A percentile compares a stretch with the other conserved stretches of the same genome.
Evolutionary conservation across 192 early-diverging fungal species (phyloP).

Genomic region (Podila verticillata): DNA sequence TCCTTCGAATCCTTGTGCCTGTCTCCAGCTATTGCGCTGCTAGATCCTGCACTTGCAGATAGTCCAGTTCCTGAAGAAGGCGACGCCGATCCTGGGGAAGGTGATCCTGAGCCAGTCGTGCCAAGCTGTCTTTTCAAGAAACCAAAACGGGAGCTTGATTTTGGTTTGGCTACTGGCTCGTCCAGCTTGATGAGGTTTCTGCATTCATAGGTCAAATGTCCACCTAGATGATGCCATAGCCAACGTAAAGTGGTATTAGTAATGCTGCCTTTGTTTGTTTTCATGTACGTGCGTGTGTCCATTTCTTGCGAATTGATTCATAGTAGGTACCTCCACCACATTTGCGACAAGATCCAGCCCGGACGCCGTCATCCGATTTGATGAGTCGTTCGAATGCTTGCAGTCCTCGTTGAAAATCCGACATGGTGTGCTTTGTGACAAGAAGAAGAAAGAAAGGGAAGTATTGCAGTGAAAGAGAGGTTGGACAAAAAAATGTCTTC

Average conservation of each 20-base stretch:
- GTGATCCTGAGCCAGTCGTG: background rate
- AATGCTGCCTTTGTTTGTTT: background rate
- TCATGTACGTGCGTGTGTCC: background rate
- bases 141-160: conserved; percentile 24
- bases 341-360: conserved; percentile 39
- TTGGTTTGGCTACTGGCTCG: conserved; percentile 23
- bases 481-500: no score
- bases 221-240: conserved; percentile 14
- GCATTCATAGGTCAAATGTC: conserved; percentile 46
- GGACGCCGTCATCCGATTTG: conserved; percentile 41
- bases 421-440: conserved; percentile 7
- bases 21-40: background rate
- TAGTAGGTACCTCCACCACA: conserved; percentile 34
- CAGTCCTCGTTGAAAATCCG: conserved; percentile 37
- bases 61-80: background rate
- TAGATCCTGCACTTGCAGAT: background rate
- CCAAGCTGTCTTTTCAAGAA: conserved; percentile 24
- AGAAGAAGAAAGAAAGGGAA: no score
- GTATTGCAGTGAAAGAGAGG: no score
- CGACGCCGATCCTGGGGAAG: background rate
- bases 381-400: conserved; percentile 45
- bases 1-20: background rate
- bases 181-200: conserved; percentile 43
- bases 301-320: background rate
- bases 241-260: background rate